Percentiles rank a stretch among this genome's conserved stretches.
Evolutionary conservation across 129 eudicot genomes (phyloP).

Genomic region (Artemisia tridentata): DNA sequence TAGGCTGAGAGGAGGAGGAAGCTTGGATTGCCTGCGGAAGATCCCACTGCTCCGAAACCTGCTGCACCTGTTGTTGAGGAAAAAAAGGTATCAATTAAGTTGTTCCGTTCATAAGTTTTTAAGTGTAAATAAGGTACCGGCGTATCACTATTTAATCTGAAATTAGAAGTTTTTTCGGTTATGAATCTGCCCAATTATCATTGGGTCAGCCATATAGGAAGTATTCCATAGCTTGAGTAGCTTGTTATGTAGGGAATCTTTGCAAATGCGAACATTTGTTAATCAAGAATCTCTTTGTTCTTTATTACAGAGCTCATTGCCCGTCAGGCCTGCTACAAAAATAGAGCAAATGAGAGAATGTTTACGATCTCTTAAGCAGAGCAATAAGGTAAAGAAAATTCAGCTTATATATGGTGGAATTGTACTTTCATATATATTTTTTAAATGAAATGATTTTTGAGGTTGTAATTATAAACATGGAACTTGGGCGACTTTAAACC

Average conservation of each 20-base stretch:
- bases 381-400: constrained; percentile 54
- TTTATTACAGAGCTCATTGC: constrained; percentile 63
- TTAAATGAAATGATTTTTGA: too few relatives aligned
- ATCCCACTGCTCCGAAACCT: constrained; percentile 61
- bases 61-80: constrained; percentile 81
- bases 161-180: constrained; percentile 8
- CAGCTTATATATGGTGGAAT: neutral
- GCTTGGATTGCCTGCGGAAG: constrained; percentile 91
- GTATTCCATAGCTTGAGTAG: constrained; percentile 15
- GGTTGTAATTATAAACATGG: neutral
- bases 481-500: neutral
- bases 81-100: constrained; percentile 54
- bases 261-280: neutral
- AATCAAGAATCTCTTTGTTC: neutral
- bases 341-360: constrained; percentile 96
- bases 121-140: too few relatives aligned
- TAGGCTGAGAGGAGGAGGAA: constrained; percentile 95
- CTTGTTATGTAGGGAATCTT: constrained; percentile 16
- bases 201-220: neutral
- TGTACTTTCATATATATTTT: neutral
- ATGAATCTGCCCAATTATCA: neutral
- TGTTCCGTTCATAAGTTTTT: too few relatives aligned
- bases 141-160: neutral
- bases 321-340: constrained; percentile 87
- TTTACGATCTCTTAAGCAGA: constrained; percentile 71